Conservation (phyloP, 2,329 filamentous ascomycete genomes). For the Beauveria rudraprayagi region DNA sequence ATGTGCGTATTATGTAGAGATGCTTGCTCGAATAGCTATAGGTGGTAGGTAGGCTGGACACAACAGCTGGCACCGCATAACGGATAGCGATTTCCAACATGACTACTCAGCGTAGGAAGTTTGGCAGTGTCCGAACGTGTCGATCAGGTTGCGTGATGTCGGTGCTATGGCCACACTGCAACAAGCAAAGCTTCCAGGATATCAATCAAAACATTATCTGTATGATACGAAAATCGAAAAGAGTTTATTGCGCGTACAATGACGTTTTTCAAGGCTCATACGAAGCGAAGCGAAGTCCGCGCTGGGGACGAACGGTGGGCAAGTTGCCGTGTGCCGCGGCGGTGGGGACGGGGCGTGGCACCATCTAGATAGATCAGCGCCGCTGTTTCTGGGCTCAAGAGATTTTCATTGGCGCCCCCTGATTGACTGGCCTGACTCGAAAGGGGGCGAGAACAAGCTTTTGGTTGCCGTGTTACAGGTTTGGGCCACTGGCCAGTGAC, state of each 20-base stretch:
- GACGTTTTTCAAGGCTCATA: not conserved
- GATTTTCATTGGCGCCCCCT: not conserved
- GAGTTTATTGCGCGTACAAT: not conserved
- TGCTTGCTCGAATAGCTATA: too few species aligned
- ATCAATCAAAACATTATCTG: not conserved
- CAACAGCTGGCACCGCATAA: not conserved
- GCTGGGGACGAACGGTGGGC: not conserved
- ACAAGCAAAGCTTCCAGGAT: not conserved
- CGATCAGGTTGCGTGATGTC: not conserved
- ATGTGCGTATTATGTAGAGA: not conserved
- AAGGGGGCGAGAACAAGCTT: not conserved
- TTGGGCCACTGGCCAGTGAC: not conserved
- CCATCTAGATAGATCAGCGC: constrained; percentile 5
- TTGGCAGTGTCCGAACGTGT: too few species aligned
- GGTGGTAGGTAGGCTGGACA: too few species aligned
- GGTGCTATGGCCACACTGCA: not conserved
- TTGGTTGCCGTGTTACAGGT: not conserved
- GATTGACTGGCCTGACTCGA: not conserved
- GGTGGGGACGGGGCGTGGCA: not conserved
- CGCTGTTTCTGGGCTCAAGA: not conserved
- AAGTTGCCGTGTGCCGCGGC: not conserved
- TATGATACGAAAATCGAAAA: too few species aligned
- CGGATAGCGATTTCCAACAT: too few species aligned
- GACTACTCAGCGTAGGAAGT: too few species aligned
- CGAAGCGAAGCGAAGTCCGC: not conserved